phyloP scores from a whole-genome alignment of 1,284 basidiomycete species.

The Naganishia sp. region DNA sequence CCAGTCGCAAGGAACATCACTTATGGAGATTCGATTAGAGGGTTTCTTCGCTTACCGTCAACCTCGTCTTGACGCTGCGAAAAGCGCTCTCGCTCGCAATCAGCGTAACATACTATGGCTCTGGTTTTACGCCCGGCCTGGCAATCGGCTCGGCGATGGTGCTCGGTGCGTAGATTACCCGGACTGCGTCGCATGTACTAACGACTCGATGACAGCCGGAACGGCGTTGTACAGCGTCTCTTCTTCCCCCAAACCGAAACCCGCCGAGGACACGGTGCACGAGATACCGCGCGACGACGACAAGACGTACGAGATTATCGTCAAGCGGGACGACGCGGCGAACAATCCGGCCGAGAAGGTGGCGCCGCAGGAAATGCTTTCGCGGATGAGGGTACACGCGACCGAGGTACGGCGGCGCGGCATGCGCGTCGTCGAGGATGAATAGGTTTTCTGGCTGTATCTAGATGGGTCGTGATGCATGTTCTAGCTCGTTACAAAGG shows the following conservation, averaged over 20 bases:
- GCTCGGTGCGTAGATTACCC: constrained; percentile 39
- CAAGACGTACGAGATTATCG: constrained; percentile 21
- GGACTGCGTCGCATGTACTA: not conserved
- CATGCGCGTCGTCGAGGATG: not conserved
- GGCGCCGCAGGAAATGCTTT: constrained; percentile 19
- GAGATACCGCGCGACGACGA: not conserved
- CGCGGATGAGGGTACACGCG: constrained; percentile 17
- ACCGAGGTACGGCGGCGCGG: constrained; percentile 6
- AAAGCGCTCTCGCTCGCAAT: constrained; percentile 83
- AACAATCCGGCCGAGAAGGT: constrained; percentile 25
- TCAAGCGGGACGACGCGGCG: constrained; percentile 23
- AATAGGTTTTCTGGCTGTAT: constrained; percentile 4
- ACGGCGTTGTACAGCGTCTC: constrained; percentile 20
- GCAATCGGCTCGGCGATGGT: constrained; percentile 50
- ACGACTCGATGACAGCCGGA: not conserved
- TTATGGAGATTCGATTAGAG: constrained; percentile 38
- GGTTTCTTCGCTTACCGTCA: constrained; percentile 79
- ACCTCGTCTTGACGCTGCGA: constrained; percentile 81
- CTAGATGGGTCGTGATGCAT: constrained; percentile 3
- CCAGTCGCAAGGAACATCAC: not conserved
- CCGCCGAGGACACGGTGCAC: not conserved
- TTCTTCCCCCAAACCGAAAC: not conserved
- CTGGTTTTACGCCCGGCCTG: constrained; percentile 45
- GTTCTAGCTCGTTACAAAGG: constrained; percentile 15
- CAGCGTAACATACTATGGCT: constrained; percentile 51